Conservation (phyloP, 345 rosid genomes). For the Gynandropsis gynandra region DNA sequence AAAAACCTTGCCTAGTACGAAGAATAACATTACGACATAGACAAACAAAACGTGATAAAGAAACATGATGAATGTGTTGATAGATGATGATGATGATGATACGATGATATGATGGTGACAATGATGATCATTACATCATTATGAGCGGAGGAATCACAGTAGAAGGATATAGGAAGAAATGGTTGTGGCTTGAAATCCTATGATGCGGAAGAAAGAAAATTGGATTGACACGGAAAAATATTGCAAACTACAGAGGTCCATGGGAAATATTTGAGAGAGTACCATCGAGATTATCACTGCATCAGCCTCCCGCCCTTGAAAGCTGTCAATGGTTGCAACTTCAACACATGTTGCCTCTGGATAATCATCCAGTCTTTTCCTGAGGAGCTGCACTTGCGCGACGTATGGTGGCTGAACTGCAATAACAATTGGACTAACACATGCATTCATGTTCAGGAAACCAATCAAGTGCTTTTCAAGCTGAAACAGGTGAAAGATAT, state of each 20-base stretch:
- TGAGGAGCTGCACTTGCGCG: constrained; percentile 88
- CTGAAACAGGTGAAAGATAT: neutral
- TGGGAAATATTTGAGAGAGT: constrained; percentile 10
- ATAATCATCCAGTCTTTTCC: constrained; percentile 76
- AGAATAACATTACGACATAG: too few species aligned
- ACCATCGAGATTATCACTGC: constrained; percentile 97
- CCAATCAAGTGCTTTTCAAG: constrained; percentile 1
- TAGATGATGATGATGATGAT: too few species aligned
- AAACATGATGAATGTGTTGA: constrained; percentile 19
- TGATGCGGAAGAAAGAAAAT: constrained; percentile 6
- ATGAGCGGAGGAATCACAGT: neutral
- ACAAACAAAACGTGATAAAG: neutral
- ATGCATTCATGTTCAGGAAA: constrained; percentile 39
- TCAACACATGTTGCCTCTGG: constrained; percentile 79
- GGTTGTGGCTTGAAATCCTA: too few species aligned
- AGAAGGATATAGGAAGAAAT: constrained; percentile 1
- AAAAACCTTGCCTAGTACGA: constrained; percentile 67
- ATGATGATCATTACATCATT: too few species aligned
- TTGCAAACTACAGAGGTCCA: neutral
- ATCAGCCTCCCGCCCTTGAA: constrained; percentile 97
- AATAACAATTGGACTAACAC: constrained; percentile 70
- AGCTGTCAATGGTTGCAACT: constrained; percentile 93
- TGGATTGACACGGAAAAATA: neutral
- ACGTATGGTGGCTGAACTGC: constrained; percentile 97
- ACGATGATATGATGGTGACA: too few species aligned